Base-by-base conservation (phyloP, 1,284 basidiomycete genomes). In the Lentinula novae-zelandiae region DNA sequence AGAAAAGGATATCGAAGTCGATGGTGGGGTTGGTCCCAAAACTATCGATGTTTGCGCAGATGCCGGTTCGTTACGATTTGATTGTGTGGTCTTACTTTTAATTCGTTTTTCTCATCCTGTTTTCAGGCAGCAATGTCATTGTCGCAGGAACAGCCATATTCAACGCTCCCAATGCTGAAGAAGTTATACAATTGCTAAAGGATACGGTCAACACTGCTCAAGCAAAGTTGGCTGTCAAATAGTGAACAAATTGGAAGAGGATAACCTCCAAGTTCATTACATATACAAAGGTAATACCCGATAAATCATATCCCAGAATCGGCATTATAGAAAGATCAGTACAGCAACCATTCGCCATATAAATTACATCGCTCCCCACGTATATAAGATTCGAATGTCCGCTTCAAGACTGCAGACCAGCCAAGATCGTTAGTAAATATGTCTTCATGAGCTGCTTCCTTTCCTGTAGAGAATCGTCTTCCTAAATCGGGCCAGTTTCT, bases 131-230 rank as follows among this genome's bases (percentile, higher is more conserved):
- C 72, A 99, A 99, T 71, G 95, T 99, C 65, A 95, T 99, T 65
- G 97, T 99, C 12, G 96, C 97, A 8, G 97, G 97, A 17, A 98
- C 95, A 7, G 96, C 97, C 12, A 91, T 99, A 67, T 99, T 99
- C 71, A 87, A 85, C 53, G 87, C 95, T 15, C 73, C 84, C 17
- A 81, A 89, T 67, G 93, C 97, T 0, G 88, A 90, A 63, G 74
- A 83, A 49, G 93, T 95, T 48, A 96, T 97, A 55, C 67, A 79
- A 51, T 75, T 82, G 12, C 78, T 98, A 62, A 93, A 91, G 73
- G 74, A 82, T 22, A 81, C 84, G 10, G 89, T 97, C 39, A 80
- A 91, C 65, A 75, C 80, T 20, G 92, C 87, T 10, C 88, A 89
- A 71, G 82, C 79, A 22, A 84, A 75, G 67, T 67, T 74, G 57